Base-by-base conservation (phyloP, 306 rosid species). In the Pterocarpus santalinus region DNA sequence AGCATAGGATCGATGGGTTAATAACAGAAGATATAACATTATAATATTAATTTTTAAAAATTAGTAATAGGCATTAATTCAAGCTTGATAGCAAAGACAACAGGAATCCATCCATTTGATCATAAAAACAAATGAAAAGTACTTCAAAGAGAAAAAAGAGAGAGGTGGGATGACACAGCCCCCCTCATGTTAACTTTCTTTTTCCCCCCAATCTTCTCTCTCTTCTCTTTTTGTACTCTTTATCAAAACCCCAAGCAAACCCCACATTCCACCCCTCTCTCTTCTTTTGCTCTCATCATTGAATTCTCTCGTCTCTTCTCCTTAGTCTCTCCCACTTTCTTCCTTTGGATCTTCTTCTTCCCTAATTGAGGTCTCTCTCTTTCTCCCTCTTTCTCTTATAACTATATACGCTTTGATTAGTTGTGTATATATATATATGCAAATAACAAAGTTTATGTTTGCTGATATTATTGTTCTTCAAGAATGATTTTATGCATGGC, bases 221-320 rank as follows among this genome's bases (percentile, higher is more conserved):
- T 63, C 10, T 77, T 84, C 80, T 67, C 90, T 87, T 89, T 92
- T 91, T 91, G 91, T 91, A 85, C 78, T 91, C 93, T 83, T 89
- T 89, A 87, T 88, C 85, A 87, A 88, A 92, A 85, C 92, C 94
- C 93, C 88, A 86, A 85, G 84, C 91, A 90, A 88, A 77, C 83
- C 86, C 78, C 85, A 75, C 87, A 87, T 81, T 80, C 82, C 81
- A 81, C n/a, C 69, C 64, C 77, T 10, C 71, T 64, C 64, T 46
- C 81, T 82, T 17, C 35, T 43, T 43, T 43, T 43, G 47, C 47
- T 43, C 47, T 43, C 62, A 22, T 56, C 68, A 44, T 36, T 49
- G 58, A 22, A 22, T 22, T 35, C 79, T 75, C 53, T 22, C 61
- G 5, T 63, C 83, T 56, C 13, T 2, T 39, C 67, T 56, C 55